These are phyloP conservation scores for Podila minutissima DNA, from an alignment of 192 early-diverging fungal species.

Conservation along the genomic window DNA sequence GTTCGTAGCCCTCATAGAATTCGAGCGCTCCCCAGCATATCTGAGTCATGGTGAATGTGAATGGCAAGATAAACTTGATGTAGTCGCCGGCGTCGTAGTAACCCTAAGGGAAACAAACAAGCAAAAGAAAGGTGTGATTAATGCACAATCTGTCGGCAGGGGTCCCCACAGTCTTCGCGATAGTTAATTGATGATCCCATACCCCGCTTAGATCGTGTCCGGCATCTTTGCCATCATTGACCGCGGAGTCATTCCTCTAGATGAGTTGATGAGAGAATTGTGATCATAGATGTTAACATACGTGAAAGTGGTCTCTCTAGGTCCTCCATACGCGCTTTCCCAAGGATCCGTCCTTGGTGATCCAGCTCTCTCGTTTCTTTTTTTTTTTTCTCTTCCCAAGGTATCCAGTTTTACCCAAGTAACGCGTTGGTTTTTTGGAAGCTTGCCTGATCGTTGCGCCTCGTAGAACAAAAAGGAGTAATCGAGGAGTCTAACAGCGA, in stretches of 20 bases:
- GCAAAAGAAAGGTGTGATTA: too few relatives aligned
- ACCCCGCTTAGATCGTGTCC: conserved; percentile 51
- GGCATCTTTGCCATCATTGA: conserved; percentile 51
- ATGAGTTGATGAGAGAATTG: neutral
- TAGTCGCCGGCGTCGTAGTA: conserved; percentile 66
- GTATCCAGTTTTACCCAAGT: conserved; percentile 38
- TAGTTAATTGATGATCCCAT: neutral
- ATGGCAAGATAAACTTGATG: conserved; percentile 65
- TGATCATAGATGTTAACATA: neutral
- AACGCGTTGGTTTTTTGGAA: conserved; percentile 58
- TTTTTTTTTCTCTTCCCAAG: too few relatives aligned
- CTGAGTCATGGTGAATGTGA: conserved; percentile 55
- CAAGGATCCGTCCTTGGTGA: too few relatives aligned
- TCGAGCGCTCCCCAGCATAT: conserved; percentile 63
- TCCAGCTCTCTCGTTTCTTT: too few relatives aligned
- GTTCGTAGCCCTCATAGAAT: conserved; percentile 60
- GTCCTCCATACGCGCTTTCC: too few relatives aligned
- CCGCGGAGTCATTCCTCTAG: conserved; percentile 50
- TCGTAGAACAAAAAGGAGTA: conserved; percentile 64
- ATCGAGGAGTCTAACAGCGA: conserved; percentile 37
- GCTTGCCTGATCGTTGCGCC: conserved; percentile 60
- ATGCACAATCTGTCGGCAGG: too few relatives aligned
- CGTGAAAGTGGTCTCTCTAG: too few relatives aligned
- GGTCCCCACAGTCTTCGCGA: too few relatives aligned
- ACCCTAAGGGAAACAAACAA: conserved; percentile 9